These are phyloP conservation scores for Marasmius oreades DNA, from an alignment of 1,284 basidiomycete species.

Conservation along the genomic window DNA sequence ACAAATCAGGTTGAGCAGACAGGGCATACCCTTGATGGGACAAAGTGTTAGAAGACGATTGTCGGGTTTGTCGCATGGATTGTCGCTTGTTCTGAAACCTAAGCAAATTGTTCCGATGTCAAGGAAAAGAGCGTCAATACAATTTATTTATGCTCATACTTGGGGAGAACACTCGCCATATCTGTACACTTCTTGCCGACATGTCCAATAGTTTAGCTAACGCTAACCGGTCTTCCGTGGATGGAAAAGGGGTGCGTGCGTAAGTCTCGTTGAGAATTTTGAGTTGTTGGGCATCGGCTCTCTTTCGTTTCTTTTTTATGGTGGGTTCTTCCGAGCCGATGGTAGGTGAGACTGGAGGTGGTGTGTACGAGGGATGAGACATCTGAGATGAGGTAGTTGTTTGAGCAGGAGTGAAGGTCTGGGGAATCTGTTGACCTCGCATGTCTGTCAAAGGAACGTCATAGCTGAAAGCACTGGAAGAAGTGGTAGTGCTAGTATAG, in stretches of 20 bases:
- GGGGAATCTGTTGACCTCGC: constrained; percentile 7
- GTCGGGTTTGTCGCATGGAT: constrained; percentile 71
- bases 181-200: constrained; percentile 81
- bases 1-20: constrained; percentile 35
- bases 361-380: constrained; percentile 24
- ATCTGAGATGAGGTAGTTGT: constrained; percentile 24
- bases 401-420: constrained; percentile 17
- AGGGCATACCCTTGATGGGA: constrained; percentile 52
- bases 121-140: constrained; percentile 14
- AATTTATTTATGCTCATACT: constrained; percentile 11
- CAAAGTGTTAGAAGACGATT: constrained; percentile 41
- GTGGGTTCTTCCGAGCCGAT: constrained; percentile 48
- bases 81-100: constrained; percentile 88
- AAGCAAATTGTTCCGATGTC: constrained; percentile 13
- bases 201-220: constrained; percentile 75
- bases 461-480: constrained; percentile 30
- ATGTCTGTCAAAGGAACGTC: constrained; percentile 23
- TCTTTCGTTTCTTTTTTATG: constrained; percentile 83
- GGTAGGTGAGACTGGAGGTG: constrained; percentile 31
- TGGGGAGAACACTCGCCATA: constrained; percentile 53
- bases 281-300: constrained; percentile 74
- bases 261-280: constrained; percentile 79
- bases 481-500: constrained; percentile 34
- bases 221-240: constrained; percentile 76
- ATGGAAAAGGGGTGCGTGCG: constrained; percentile 76